Conservation (phyloP, 768 basidiomycete genomes). For the Phallus indusiatus region DNA sequence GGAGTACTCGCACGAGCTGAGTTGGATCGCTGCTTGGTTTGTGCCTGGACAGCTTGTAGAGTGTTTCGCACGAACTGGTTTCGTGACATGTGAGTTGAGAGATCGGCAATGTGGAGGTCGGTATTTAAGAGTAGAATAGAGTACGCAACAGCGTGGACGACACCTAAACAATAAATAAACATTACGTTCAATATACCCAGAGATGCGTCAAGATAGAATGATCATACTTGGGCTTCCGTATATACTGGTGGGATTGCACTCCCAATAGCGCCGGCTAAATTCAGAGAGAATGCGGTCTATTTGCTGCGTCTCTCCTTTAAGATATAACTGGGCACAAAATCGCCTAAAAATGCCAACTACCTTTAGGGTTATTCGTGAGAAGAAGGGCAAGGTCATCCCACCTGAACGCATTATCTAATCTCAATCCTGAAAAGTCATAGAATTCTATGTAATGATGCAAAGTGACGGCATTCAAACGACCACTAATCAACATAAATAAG, state of each 20-base stretch:
- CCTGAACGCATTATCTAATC: constrained; percentile 89
- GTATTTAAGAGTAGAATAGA: constrained; percentile 93
- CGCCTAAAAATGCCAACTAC: constrained; percentile 37
- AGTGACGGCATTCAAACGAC: constrained; percentile 62
- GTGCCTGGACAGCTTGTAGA: constrained; percentile 73
- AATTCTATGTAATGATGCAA: constrained; percentile 75
- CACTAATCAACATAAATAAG: constrained; percentile 35
- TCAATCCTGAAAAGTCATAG: constrained; percentile 78
- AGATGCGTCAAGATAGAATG: not conserved
- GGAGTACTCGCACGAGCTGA: constrained; percentile 42
- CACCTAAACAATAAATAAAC: constrained; percentile 37
- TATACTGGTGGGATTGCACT: constrained; percentile 74
- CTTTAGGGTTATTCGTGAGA: not conserved
- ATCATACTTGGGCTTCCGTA: constrained; percentile 78
- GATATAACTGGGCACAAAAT: constrained; percentile 82
- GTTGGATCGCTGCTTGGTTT: constrained; percentile 35
- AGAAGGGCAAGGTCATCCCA: constrained; percentile 18
- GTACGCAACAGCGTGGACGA: constrained; percentile 93
- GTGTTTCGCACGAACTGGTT: constrained; percentile 90
- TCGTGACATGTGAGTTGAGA: constrained; percentile 82
- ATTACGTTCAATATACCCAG: constrained; percentile 8
- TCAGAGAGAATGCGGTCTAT: constrained; percentile 92
- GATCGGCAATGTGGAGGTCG: constrained; percentile 92
- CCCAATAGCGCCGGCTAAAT: constrained; percentile 85
- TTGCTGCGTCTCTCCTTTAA: constrained; percentile 96